These are phyloP conservation scores for Lophiostoma macrostomum DNA, from an alignment of 495 filamentous ascomycete species.

Conservation along the genomic window DNA sequence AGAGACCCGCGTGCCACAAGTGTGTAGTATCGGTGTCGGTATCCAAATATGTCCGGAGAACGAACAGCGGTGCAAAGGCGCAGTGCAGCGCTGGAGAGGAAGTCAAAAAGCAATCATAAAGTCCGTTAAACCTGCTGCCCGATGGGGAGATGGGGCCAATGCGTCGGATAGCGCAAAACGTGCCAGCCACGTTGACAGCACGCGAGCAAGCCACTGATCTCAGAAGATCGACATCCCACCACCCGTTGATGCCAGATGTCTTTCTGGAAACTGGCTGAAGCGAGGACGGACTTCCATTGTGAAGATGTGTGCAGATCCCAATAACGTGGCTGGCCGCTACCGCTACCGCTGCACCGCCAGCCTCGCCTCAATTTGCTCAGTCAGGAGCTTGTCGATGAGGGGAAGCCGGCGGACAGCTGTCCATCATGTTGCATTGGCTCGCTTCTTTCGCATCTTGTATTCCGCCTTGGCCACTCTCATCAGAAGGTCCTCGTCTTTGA, in stretches of 20 bases:
- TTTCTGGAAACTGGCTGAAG: slow-evolving; percentile 29
- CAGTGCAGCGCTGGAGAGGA: background rate
- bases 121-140: slow-evolving; percentile 9
- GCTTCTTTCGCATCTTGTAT: slow-evolving; percentile 68
- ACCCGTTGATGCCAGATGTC: background rate
- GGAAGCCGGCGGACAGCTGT: background rate
- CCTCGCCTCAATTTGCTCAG: background rate
- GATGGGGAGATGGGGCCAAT: slow-evolving; percentile 5
- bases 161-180: slow-evolving; percentile 20
- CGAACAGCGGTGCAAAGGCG: background rate
- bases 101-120: slow-evolving; percentile 3
- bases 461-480: slow-evolving; percentile 93
- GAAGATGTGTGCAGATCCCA: slow-evolving; percentile 11
- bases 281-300: slow-evolving; percentile 18
- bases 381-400: background rate
- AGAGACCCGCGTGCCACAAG: background rate
- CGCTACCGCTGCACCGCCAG: background rate
- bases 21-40: background rate
- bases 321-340: background rate
- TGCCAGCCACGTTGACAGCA: slow-evolving; percentile 26
- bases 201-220: slow-evolving; percentile 36
- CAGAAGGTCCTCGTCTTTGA: slow-evolving; percentile 89
- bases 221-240: slow-evolving; percentile 12
- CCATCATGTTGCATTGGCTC: slow-evolving; percentile 22
- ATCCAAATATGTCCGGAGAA: background rate